Conservation (phyloP, 2,329 filamentous ascomycete species). For the Colletotrichum spinosum region DNA sequence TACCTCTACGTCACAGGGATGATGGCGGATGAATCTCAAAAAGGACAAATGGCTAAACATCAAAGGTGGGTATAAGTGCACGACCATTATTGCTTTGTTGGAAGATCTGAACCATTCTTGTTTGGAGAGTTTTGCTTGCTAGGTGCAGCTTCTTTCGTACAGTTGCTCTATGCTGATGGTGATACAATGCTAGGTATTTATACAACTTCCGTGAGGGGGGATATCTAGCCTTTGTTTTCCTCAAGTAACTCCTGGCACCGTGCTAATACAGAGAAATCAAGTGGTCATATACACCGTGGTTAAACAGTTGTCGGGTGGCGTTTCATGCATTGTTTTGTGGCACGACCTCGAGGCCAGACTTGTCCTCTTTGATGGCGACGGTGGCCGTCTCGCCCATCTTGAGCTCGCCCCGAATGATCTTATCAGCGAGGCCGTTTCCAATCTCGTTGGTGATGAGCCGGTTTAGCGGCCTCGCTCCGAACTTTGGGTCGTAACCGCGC, state of each 20-base stretch:
- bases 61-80: conserved; percentile 16
- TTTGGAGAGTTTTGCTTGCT: neutral
- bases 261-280: neutral
- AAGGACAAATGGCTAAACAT: conserved; percentile 22
- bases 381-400: conserved; percentile 79
- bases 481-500: conserved; percentile 90
- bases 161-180: neutral
- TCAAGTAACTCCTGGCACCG: neutral
- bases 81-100: neutral
- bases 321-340: conserved; percentile 15
- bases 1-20: conserved; percentile 27
- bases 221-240: neutral
- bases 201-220: conserved; percentile 23
- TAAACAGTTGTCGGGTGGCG: neutral
- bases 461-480: conserved; percentile 91
- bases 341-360: conserved; percentile 66
- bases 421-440: conserved; percentile 87
- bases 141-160: conserved; percentile 2
- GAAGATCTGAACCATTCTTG: neutral
- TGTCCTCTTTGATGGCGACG: conserved; percentile 75
- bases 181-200: neutral
- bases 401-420: conserved; percentile 88
- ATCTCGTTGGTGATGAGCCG: conserved; percentile 91
- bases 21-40: conserved; percentile 9
- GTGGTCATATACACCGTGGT: conserved; percentile 16